Percentiles rank a stretch among this genome's conserved stretches.
Conservation (phyloP, 1,284 basidiomycete genomes). For the Pseudozyma flocculosa region DNA sequence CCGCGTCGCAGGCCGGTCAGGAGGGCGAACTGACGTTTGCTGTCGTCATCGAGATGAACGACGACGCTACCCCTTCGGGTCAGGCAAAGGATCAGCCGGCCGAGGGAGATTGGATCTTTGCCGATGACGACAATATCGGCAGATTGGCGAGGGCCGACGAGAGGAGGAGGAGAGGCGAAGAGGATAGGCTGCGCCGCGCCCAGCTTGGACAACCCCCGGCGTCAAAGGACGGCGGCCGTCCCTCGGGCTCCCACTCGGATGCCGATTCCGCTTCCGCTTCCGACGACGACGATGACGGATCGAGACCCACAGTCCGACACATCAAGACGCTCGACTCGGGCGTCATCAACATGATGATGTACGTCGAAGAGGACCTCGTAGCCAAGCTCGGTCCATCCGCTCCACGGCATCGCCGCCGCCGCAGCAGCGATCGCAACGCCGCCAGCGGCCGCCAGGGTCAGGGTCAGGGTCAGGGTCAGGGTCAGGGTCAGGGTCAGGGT, state of each 20-base stretch:
- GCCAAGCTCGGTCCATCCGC: slow-evolving; percentile 6
- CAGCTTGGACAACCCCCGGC: too few species aligned
- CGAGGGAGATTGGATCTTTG: slow-evolving; percentile 32
- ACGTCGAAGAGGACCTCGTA: slow-evolving; percentile 31
- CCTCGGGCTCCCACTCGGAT: too few species aligned
- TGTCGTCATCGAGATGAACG: slow-evolving; percentile 76
- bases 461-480: too few species aligned
- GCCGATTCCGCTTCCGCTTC: too few species aligned
- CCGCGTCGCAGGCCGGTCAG: slow-evolving; percentile 5
- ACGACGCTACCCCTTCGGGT: slow-evolving; percentile 60
- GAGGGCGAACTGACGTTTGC: slow-evolving; percentile 78
- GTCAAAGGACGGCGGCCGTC: too few species aligned
- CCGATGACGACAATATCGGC: slow-evolving; percentile 18
- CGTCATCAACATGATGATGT: slow-evolving; percentile 39
- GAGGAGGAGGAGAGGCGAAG: too few species aligned
- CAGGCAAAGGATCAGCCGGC: slow-evolving; percentile 15
- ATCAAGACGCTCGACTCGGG: slow-evolving; percentile 38
- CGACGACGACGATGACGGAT: not conserved
- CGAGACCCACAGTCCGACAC: slow-evolving; percentile 19
- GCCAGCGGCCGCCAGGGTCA: too few species aligned
- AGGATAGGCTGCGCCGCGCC: too few species aligned
- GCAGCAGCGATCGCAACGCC: too few species aligned
- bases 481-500: too few species aligned
- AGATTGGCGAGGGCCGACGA: too few species aligned
- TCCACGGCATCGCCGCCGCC: too few species aligned